Percentiles rank a stretch among this genome's conserved stretches.
Evolutionary conservation across 805 yeast genomes (phyloP).

Genomic region (Saccharomycopsis microspora): DNA sequence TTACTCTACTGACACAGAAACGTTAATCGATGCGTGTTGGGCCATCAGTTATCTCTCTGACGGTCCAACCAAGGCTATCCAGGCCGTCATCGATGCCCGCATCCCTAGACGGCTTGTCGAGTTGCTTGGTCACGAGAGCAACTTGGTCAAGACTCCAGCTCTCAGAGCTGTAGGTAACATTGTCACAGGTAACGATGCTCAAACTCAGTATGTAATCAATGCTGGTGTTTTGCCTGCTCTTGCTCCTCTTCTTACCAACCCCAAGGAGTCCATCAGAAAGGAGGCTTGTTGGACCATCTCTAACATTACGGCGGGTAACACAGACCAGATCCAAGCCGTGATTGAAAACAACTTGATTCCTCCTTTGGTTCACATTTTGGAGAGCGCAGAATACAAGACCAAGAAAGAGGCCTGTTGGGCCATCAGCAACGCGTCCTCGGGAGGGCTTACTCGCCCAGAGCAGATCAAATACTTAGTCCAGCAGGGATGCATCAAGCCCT

Average conservation of each 20-base stretch:
- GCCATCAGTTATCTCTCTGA: constrained; percentile 92
- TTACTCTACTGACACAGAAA: constrained; percentile 84
- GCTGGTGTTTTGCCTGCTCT: constrained; percentile 85
- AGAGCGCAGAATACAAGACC: constrained; percentile 85
- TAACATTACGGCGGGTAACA: constrained; percentile 94
- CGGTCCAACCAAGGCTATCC: constrained; percentile 87
- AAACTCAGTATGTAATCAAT: constrained; percentile 91
- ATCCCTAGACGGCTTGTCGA: constrained; percentile 92
- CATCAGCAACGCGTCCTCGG: constrained; percentile 92
- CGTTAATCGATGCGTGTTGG: constrained; percentile 97
- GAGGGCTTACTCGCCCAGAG: constrained; percentile 85
- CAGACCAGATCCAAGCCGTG: constrained; percentile 93
- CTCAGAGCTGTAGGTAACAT: constrained; percentile 95
- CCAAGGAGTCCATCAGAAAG: constrained; percentile 86
- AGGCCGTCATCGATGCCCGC: constrained; percentile 93
- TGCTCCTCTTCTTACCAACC: constrained; percentile 64
- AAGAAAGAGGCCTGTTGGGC: constrained; percentile 99
- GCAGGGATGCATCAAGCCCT: constrained; percentile 95
- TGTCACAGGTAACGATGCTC: constrained; percentile 92
- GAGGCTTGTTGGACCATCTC: constrained; percentile 99
- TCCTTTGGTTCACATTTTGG: constrained; percentile 68
- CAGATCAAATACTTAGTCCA: constrained; percentile 85
- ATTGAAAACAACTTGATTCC: constrained; percentile 92
- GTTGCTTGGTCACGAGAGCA: constrained; percentile 71
- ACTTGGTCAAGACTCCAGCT: constrained; percentile 92